These are phyloP conservation scores for Petunia axillaris DNA, from an alignment of 257 asterid species.

Conservation along the genomic window DNA sequence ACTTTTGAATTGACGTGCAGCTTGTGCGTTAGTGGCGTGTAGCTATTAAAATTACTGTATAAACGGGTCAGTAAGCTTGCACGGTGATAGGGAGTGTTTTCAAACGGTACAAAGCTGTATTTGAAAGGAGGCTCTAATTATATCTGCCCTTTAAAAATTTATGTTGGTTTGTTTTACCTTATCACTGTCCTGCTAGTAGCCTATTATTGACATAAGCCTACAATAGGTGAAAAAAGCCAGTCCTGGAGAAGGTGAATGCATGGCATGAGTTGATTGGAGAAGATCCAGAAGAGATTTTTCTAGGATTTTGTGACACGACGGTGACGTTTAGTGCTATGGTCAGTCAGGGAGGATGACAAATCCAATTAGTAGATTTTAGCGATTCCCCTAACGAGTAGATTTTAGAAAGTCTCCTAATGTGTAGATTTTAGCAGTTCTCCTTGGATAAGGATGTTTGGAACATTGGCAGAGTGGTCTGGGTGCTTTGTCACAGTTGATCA, in stretches of 20 bases:
- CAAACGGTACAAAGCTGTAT: constrained; percentile 12
- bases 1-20: background rate
- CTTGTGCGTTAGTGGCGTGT: constrained; percentile 7
- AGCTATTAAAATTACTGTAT: background rate
- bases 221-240: background rate
- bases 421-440: background rate
- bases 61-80: background rate
- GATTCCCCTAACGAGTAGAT: background rate
- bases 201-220: background rate
- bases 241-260: constrained; percentile 10
- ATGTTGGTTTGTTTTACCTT: background rate
- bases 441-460: background rate
- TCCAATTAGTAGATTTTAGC: background rate
- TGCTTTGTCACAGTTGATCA: background rate
- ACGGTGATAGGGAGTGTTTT: constrained; percentile 5
- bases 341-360: background rate
- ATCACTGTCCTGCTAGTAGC: background rate
- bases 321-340: background rate
- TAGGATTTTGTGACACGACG: constrained; percentile 16
- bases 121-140: background rate
- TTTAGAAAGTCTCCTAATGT: too few relatives aligned
- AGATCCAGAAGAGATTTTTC: background rate
- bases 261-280: constrained; percentile 9
- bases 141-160: background rate
- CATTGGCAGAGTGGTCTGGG: constrained; percentile 5